phyloP scores from a whole-genome alignment of 2,329 filamentous ascomycete species.

The Scedosporium minutisporum region DNA sequence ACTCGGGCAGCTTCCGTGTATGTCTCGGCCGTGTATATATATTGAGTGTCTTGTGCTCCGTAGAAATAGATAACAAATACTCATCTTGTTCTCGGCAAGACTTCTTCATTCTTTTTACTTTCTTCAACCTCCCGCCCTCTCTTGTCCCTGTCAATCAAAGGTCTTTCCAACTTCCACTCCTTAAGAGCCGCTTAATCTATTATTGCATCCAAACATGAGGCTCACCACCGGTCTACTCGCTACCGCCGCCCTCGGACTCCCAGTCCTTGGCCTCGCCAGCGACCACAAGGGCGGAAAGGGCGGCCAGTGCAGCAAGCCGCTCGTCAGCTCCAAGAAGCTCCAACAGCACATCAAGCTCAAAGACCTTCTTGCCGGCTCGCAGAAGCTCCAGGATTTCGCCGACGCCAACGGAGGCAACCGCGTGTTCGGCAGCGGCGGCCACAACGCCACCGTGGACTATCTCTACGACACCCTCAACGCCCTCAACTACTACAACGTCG shows the following conservation, averaged over 20 bases:
- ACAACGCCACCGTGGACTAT: constrained; percentile 36
- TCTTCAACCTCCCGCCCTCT: not conserved
- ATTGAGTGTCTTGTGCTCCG: not conserved
- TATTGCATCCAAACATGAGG: not conserved
- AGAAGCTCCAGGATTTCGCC: constrained; percentile 35
- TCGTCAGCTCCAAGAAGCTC: constrained; percentile 27
- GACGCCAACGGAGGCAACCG: constrained; percentile 31
- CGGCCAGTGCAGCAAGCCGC: constrained; percentile 15
- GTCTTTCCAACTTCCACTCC: too few relatives aligned
- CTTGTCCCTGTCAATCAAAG: not conserved
- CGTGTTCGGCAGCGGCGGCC: constrained; percentile 32
- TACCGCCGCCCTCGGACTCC: constrained; percentile 4
- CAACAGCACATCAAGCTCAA: constrained; percentile 28
- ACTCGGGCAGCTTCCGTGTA: not conserved
- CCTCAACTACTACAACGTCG: constrained; percentile 31
- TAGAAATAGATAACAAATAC: not conserved
- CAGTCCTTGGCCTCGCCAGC: not conserved
- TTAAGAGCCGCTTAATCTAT: too few relatives aligned
- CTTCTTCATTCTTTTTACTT: not conserved
- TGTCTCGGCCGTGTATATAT: not conserved
- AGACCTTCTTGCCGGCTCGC: constrained; percentile 30
- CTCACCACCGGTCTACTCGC: constrained; percentile 6
- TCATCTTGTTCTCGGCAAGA: not conserved
- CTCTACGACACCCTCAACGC: constrained; percentile 28
- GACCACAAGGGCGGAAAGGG: not conserved